Evolutionary conservation across 345 rosid genomes (phyloP).

Genomic region (Camelina hispida): DNA sequence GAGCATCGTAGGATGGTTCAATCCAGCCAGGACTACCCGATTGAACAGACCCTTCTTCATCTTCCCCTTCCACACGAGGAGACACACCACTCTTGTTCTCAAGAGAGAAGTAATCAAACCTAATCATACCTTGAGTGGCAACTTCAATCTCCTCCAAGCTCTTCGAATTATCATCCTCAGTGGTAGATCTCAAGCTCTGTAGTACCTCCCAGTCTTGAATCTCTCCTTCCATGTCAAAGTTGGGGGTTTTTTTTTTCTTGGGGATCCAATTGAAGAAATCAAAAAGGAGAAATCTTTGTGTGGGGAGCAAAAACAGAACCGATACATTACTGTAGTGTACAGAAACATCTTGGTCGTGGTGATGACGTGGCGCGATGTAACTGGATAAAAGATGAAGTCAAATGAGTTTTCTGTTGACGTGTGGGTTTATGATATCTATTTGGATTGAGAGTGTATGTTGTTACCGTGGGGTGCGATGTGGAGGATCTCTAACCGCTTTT

Average conservation of each 20-base stretch:
- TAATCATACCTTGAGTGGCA: slow-evolving; percentile 67
- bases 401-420: slow-evolving; percentile 24
- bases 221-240: slow-evolving; percentile 51
- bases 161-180: slow-evolving; percentile 38
- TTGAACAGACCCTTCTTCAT: slow-evolving; percentile 61
- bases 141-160: slow-evolving; percentile 55
- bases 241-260: background rate
- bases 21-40: slow-evolving; percentile 95
- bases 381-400: slow-evolving; percentile 17
- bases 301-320: background rate
- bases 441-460: background rate
- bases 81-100: slow-evolving; percentile 40
- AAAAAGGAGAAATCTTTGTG: background rate
- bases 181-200: slow-evolving; percentile 52
- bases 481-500: background rate
- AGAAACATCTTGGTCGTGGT: slow-evolving; percentile 12
- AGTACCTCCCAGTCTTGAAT: slow-evolving; percentile 85
- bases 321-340: background rate
- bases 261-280: background rate
- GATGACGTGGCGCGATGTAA: slow-evolving; percentile 12
- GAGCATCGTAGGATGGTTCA: slow-evolving; percentile 66
- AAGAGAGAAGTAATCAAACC: slow-evolving; percentile 81
- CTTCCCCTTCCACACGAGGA: slow-evolving; percentile 48
- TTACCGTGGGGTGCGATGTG: slow-evolving; percentile 3
- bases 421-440: background rate